Evolutionary conservation across 2,329 filamentous ascomycete species (phyloP), one percentile per base, ranked within the genome.

Genomic region (Penicillium vulpinum): DNA sequence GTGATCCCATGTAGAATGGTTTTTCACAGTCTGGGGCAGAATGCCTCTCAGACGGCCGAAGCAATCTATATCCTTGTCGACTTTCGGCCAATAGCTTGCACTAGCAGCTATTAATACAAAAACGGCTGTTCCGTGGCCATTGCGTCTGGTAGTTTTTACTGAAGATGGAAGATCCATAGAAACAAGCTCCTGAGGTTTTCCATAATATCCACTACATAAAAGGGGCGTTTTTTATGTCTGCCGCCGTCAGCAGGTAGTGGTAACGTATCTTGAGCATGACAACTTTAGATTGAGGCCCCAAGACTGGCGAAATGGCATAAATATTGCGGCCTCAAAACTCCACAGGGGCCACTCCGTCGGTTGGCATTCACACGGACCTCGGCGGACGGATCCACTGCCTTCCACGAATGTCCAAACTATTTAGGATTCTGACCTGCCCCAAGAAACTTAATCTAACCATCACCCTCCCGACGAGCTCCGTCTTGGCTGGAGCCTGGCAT

Each of bases 61-160:
- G 43, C 28, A 45, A 45, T 45, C 28, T 45, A 45, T n/a, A 45
- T 45, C 43, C 43, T 33, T 31, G 43, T 45, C 43, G 43, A 45
- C 10, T 45, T 11, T 29, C 7, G n/a, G 28, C n/a, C 16, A 10
- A 18, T 5, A 4, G 16, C 22, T 31, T 45, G 3, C 2, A 33
- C 26, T 33, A 31, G 43, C 38, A 22, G n/a, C 28, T 4, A 45
- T 33, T 21, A 45, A 31, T 21, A 8, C 11, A 31, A 13, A 45
- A 33, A 10, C 6, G 43, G 7, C 24, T 10, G 28, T 31, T 45
- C 7, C n/a, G n/a, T n/a, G n/a, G n/a, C n/a, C n/a, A n/a, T n/a
- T n/a, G n/a, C n/a, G n/a, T n/a, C n/a, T n/a, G n/a, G n/a, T n/a
- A n/a, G n/a, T n/a, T n/a, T n/a, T n/a, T n/a, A n/a, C n/a, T n/a